These are phyloP conservation scores for Betula pendula DNA, from an alignment of 306 rosid genomes.

Conservation along the genomic window DNA sequence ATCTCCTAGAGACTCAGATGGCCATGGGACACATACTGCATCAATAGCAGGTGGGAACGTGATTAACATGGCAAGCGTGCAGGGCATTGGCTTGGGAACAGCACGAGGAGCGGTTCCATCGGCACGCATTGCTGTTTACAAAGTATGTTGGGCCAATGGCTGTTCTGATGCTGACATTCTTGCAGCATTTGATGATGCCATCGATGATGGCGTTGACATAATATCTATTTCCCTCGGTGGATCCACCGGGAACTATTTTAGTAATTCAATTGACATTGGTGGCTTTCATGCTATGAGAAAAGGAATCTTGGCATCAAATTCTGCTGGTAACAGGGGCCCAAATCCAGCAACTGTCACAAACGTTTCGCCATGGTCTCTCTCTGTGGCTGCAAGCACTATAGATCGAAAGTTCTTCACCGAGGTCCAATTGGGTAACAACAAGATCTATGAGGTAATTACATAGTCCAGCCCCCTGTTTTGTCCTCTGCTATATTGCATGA, in stretches of 20 bases:
- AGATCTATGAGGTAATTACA: conserved; percentile 29
- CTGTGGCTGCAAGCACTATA: conserved; percentile 53
- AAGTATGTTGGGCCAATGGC: conserved; percentile 26
- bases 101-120: conserved; percentile 51
- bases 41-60: conserved; percentile 47
- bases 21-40: conserved; percentile 60
- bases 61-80: conserved; percentile 37
- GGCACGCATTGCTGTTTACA: conserved; percentile 55
- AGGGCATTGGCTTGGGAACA: conserved; percentile 49
- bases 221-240: conserved; percentile 38
- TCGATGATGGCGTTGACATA: conserved; percentile 57
- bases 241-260: conserved; percentile 13
- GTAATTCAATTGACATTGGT: conserved; percentile 36
- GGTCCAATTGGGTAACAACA: conserved; percentile 39
- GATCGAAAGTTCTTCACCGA: conserved; percentile 40
- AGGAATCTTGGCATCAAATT: conserved; percentile 40
- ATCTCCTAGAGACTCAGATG: conserved; percentile 42
- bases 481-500: no score
- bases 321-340: conserved; percentile 46
- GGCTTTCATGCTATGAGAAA: conserved; percentile 55
- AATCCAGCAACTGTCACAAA: neutral
- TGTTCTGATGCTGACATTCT: conserved; percentile 23
- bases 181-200: conserved; percentile 47
- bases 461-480: no score
- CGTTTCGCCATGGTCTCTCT: conserved; percentile 53